Conservation (phyloP, 306 rosid genomes). For the Citrullus amarus region DNA sequence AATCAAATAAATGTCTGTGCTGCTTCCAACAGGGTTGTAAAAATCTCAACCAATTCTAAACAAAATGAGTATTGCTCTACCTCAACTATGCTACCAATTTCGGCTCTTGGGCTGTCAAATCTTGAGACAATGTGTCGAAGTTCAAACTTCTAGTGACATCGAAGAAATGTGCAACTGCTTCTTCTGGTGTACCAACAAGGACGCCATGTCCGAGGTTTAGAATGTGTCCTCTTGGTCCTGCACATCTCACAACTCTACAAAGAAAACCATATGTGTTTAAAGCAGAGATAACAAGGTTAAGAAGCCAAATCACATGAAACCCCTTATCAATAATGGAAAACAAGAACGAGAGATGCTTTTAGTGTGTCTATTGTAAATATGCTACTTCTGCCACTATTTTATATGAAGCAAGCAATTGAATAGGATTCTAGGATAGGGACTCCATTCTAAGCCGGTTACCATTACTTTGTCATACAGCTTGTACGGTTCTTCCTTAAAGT, state of each 20-base stretch:
- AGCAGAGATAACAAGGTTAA: neutral
- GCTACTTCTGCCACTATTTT: neutral
- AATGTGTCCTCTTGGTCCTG: constrained; percentile 86
- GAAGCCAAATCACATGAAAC: neutral
- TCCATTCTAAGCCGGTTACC: neutral
- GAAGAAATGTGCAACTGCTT: constrained; percentile 93
- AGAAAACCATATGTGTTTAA: constrained; percentile 3
- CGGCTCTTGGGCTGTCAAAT: constrained; percentile 32
- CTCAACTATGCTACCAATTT: constrained; percentile 32
- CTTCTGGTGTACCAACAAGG: constrained; percentile 89
- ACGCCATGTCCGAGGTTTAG: constrained; percentile 96
- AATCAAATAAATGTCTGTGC: neutral
- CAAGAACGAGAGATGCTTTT: neutral
- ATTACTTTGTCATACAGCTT: neutral
- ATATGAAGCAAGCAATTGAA: neutral
- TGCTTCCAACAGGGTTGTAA: neutral
- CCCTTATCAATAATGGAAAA: neutral
- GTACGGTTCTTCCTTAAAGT: neutral
- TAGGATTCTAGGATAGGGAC: neutral
- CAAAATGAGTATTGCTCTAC: neutral
- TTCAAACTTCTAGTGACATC: constrained; percentile 81
- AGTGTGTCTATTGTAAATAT: neutral
- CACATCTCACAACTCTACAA: constrained; percentile 81
- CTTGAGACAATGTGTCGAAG: constrained; percentile 38
- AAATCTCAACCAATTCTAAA: neutral